phyloP scores from a whole-genome alignment of 495 filamentous ascomycete genomes.

The Pseudevernia furfuracea region DNA sequence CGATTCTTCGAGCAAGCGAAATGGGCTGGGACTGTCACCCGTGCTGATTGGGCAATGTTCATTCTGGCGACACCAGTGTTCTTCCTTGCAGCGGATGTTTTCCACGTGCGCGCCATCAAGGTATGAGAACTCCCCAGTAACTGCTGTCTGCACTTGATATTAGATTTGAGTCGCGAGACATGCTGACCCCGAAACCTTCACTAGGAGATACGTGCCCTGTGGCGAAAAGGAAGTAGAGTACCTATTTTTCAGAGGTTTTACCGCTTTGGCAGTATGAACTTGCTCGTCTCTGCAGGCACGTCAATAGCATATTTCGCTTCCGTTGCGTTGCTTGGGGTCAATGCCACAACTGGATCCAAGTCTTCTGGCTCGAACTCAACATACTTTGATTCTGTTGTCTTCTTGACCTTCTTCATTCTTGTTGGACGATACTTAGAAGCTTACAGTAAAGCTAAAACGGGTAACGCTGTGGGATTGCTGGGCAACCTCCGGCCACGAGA shows the following conservation, averaged over 20 bases:
- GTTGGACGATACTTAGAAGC: conserved; percentile 75
- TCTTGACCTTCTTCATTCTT: conserved; percentile 86
- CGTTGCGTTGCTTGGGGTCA: conserved; percentile 66
- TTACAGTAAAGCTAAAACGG: conserved; percentile 87
- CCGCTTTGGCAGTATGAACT: conserved; percentile 94
- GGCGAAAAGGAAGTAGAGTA: conserved; percentile 70
- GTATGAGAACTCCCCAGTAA: not conserved
- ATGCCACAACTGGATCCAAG: conserved; percentile 41
- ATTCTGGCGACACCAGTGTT: conserved; percentile 84
- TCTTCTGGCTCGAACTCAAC: conserved; percentile 47
- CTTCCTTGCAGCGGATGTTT: conserved; percentile 80
- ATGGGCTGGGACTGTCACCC: conserved; percentile 66
- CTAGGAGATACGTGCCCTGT: conserved; percentile 63
- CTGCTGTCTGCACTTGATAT: not conserved
- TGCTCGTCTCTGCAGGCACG: conserved; percentile 83
- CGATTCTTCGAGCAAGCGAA: conserved; percentile 58
- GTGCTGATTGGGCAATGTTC: conserved; percentile 76
- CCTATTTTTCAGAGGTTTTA: conserved; percentile 75
- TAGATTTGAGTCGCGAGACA: not conserved
- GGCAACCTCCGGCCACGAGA: conserved; percentile 72
- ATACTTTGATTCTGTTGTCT: conserved; percentile 93
- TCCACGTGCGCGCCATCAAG: conserved; percentile 70
- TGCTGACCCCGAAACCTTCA: not conserved
- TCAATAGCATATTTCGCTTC: conserved; percentile 83
- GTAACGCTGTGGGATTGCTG: conserved; percentile 76